A percentile compares a stretch with the other conserved stretches of the same genome.
These are phyloP conservation scores for Oryza australiensis DNA, from an alignment of 176 grass and related monocot species.

Conservation along the genomic window DNA sequence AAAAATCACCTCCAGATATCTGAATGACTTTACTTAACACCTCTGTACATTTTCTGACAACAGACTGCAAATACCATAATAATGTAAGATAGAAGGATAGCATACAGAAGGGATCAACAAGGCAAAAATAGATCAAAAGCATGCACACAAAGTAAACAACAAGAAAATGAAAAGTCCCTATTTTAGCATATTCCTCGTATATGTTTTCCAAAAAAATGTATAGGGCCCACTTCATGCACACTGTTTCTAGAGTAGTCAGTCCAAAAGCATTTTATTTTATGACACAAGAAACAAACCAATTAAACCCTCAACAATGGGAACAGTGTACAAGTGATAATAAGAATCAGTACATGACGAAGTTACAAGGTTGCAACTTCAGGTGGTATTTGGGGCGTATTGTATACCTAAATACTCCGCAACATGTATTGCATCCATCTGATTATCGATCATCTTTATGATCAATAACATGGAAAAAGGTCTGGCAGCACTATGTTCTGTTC, in stretches of 20 bases:
- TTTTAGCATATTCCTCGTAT: conserved; percentile 25
- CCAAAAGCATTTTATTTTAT: conserved; percentile 26
- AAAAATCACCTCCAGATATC: conserved; percentile 90
- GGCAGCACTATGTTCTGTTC: conserved; percentile 5
- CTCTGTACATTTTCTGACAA: conserved; percentile 76
- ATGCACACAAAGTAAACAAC: neutral
- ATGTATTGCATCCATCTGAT: conserved; percentile 23
- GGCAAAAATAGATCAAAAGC: conserved; percentile 25
- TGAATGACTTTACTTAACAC: conserved; percentile 60
- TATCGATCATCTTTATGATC: neutral
- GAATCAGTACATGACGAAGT: conserved; percentile 3
- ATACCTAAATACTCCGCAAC: neutral
- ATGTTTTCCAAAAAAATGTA: conserved; percentile 14
- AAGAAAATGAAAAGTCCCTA: conserved; percentile 5
- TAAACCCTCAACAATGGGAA: neutral
- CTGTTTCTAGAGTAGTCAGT: neutral
- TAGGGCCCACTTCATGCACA: neutral
- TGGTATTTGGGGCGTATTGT: neutral
- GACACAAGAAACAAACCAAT: conserved; percentile 7
- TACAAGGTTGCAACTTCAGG: neutral
- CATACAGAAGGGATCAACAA: conserved; percentile 26
- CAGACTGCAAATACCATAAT: conserved; percentile 52
- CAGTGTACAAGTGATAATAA: conserved; percentile 1
- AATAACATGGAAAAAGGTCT: neutral
- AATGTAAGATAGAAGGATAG: conserved; percentile 30